phyloP scores from a whole-genome alignment of 2,329 filamentous ascomycete genomes.

The Simplicillium aogashimaense region DNA sequence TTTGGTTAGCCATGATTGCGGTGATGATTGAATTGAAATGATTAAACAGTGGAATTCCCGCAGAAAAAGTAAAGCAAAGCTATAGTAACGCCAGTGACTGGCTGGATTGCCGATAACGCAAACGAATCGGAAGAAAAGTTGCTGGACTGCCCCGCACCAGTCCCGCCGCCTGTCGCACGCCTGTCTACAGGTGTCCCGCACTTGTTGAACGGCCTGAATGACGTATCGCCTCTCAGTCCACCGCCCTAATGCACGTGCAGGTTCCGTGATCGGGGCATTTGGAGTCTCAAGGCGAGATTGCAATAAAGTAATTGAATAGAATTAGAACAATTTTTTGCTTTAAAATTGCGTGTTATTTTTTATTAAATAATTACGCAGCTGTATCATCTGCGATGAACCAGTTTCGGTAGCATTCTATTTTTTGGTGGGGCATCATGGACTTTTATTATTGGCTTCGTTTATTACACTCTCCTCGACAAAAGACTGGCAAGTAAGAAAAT shows the following conservation, averaged over 20 bases:
- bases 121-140: neutral
- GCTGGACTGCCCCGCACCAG: neutral
- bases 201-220: too few relatives aligned
- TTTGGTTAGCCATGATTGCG: constrained; percentile 9
- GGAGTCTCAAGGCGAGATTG: too few relatives aligned
- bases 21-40: neutral
- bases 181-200: too few relatives aligned
- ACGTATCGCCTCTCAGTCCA: too few relatives aligned
- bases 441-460: neutral
- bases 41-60: neutral
- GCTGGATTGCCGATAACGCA: neutral
- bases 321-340: constrained; percentile 1
- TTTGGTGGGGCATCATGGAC: too few relatives aligned
- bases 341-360: neutral
- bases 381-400: neutral
- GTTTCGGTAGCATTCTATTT: neutral
- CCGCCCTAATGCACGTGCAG: too few relatives aligned
- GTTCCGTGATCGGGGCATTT: too few relatives aligned
- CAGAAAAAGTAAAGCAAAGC: neutral
- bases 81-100: neutral
- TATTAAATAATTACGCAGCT: neutral
- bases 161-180: neutral
- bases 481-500: neutral
- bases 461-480: neutral
- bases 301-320: too few relatives aligned